Evolutionary conservation across 31 red algal genomes (phyloP).

Genomic region (Odonthalia washingtoniensis): DNA sequence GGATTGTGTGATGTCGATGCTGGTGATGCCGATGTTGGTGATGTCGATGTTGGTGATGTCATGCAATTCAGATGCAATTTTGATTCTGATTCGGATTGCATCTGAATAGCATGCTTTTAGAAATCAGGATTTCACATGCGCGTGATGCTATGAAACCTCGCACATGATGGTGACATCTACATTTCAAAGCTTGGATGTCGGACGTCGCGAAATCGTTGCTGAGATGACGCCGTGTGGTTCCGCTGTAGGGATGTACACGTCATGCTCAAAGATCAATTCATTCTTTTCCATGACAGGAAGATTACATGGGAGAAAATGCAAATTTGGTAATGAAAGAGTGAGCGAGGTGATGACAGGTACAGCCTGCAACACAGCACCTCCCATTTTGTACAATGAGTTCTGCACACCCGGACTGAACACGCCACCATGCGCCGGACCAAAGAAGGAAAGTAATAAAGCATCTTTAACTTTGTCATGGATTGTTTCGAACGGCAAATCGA

Average conservation of each 20-base stretch:
- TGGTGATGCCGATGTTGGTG: no score
- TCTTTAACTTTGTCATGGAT: conserved; percentile 21
- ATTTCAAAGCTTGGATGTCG: no score
- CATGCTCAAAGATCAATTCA: conserved; percentile 62
- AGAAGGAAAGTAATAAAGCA: conserved; percentile 58
- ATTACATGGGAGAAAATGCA: conserved; percentile 78
- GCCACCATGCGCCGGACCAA: conserved; percentile 62
- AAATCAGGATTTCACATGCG: no score
- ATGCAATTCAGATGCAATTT: no score
- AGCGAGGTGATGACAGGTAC: conserved; percentile 34
- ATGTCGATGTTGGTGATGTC: no score
- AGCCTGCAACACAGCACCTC: conserved; percentile 30
- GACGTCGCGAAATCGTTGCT: conserved; percentile 54
- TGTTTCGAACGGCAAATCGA: conserved; percentile 17
- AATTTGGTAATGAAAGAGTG: conserved; percentile 74
- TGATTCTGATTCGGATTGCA: no score
- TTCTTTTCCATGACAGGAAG: conserved; percentile 70
- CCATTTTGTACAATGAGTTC: conserved; percentile 75
- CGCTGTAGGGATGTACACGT: conserved; percentile 82
- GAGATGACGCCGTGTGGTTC: conserved; percentile 87
- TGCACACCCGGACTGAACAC: conserved; percentile 86
- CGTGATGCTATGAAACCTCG: no score
- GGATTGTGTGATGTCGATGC: no score
- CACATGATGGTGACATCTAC: no score
- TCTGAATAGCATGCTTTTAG: no score